phyloP scores from a whole-genome alignment of 2,329 filamentous ascomycete genomes.

The Mycogone perniciosa region DNA sequence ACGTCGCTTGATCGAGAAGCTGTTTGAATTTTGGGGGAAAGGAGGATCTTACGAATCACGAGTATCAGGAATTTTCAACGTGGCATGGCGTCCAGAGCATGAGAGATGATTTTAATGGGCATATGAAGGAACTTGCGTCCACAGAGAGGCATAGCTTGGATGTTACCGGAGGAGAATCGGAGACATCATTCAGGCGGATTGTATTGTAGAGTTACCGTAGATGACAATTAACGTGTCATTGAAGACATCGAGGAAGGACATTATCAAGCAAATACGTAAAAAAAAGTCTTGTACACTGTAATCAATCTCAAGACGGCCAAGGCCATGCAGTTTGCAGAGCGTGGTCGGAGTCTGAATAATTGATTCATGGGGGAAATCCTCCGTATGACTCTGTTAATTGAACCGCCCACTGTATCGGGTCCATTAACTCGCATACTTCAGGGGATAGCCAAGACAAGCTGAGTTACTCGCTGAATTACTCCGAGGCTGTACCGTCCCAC shows the following conservation, averaged over 20 bases:
- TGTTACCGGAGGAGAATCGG: not conserved
- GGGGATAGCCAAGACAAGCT: no score
- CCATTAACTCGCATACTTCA: no score
- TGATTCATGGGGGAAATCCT: no score
- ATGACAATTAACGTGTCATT: not conserved
- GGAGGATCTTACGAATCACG: slow-evolving; percentile 2
- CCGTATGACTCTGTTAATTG: no score
- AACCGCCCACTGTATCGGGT: no score
- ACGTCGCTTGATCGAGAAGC: slow-evolving; percentile 53
- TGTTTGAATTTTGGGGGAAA: not conserved
- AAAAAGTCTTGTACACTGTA: not conserved
- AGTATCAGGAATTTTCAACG: slow-evolving; percentile 4
- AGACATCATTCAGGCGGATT: not conserved
- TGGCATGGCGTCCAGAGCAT: slow-evolving; percentile 11
- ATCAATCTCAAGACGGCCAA: no score
- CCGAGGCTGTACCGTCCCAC: not conserved
- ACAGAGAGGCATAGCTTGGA: not conserved
- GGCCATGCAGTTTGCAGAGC: no score
- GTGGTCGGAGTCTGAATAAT: no score
- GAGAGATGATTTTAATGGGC: not conserved
- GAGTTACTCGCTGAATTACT: not conserved
- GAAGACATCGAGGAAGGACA: not conserved
- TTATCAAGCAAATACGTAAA: not conserved
- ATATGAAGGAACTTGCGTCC: not conserved
- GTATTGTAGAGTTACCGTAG: not conserved